phyloP scores from a whole-genome alignment of 78 protist genomes.

The Protostelium mycophagum region DNA sequence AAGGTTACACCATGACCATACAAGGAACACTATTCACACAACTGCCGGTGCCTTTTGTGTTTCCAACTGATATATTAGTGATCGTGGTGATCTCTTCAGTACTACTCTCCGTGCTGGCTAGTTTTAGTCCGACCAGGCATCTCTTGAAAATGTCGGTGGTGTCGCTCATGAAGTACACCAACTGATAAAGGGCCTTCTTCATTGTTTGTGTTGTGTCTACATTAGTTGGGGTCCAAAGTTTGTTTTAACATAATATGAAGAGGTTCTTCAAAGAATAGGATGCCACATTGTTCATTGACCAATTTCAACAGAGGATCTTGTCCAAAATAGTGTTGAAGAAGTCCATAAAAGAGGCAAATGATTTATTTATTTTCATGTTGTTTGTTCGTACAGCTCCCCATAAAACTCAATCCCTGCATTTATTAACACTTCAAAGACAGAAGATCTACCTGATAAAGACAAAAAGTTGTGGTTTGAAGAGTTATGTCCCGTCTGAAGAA shows the following conservation, averaged over 20 bases:
- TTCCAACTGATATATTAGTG: slow-evolving; percentile 68
- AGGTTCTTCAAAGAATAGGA: too few species aligned
- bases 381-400: slow-evolving; percentile 24
- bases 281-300: too few species aligned
- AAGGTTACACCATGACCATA: slow-evolving; percentile 66
- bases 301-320: too few species aligned
- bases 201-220: too few species aligned
- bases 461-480: slow-evolving; percentile 46
- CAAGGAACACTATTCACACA: slow-evolving; percentile 77
- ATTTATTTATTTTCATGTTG: too few species aligned
- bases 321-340: too few species aligned
- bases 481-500: slow-evolving; percentile 52
- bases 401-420: slow-evolving; percentile 60
- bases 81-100: slow-evolving; percentile 35
- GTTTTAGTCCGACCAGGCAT: slow-evolving; percentile 55
- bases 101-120: slow-evolving; percentile 40
- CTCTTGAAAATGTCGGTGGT: slow-evolving; percentile 51
- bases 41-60: slow-evolving; percentile 76
- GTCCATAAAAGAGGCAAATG: too few species aligned
- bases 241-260: too few species aligned
- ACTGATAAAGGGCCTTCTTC: too few species aligned
- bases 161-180: slow-evolving; percentile 20
- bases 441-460: slow-evolving; percentile 17
- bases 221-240: too few species aligned
- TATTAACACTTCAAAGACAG: too few species aligned